phyloP scores from a whole-genome alignment of 192 early-diverging fungal genomes.

The Gigaspora rosea region DNA sequence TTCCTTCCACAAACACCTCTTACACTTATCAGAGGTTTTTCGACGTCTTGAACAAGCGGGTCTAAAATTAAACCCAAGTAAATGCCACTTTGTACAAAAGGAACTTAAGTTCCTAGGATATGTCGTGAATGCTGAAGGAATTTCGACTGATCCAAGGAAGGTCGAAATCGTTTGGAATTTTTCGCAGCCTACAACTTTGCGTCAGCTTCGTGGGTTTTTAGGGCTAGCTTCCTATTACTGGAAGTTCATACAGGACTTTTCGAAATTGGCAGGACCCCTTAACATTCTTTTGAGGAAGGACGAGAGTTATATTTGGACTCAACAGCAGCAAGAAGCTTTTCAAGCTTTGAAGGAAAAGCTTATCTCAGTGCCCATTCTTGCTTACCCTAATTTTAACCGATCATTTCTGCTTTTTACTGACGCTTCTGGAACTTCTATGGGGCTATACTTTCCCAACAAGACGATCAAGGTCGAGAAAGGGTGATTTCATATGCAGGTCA shows the following conservation, averaged over 20 bases:
- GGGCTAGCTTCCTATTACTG: background rate
- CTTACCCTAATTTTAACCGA: conserved; percentile 3
- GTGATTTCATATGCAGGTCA: conserved; percentile 3
- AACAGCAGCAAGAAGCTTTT: background rate
- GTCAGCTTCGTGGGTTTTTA: background rate
- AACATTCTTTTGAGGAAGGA: background rate
- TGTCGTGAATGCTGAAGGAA: background rate
- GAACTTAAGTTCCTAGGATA: background rate
- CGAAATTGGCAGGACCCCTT: background rate
- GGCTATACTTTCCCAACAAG: background rate
- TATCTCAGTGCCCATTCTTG: background rate
- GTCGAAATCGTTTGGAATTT: background rate
- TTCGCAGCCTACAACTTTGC: background rate
- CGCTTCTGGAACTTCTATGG: background rate
- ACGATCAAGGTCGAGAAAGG: background rate
- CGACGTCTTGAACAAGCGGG: background rate
- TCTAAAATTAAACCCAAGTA: too few species aligned
- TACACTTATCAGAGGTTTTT: background rate
- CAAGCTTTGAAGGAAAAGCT: background rate
- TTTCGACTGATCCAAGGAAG: background rate
- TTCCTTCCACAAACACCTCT: background rate
- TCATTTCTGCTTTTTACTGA: conserved; percentile 21
- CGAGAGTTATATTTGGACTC: background rate
- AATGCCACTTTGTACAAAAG: too few species aligned
- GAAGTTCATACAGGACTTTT: background rate